Base-by-base conservation (phyloP, 2,329 filamentous ascomycete genomes). In the Acarospora socialis region DNA sequence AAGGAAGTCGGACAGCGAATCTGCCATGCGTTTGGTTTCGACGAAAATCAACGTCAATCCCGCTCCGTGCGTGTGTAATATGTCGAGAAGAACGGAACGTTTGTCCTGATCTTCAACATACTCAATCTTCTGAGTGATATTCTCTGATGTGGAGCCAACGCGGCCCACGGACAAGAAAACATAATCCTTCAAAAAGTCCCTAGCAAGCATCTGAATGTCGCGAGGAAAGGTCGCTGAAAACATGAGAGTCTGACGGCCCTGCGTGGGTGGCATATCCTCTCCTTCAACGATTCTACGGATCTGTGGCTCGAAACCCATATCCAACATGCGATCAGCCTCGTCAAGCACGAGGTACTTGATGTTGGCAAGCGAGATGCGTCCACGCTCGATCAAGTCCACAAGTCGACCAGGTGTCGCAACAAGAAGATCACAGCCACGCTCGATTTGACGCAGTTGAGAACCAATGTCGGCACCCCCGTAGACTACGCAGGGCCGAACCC, bases 271-370 rank as follows among this genome's bases (percentile, higher is more conserved):
- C 90, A 98, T 98, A 51, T 98, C 90, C 64, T 95, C 90, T 39
- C 84, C 84, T 63, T 95, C 87, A 27, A 98, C 90, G 51, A 98
- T 95, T 50, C 87, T 81, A 52, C 90, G 86, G 55, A 98, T 98
- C 66, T 98, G 90, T 51, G 90, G 90, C 69, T 98, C 90, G 70
- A 98, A 98, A 90, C 90, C 90, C 90, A 98, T 98, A 72, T 98
- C 90, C 70, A 98, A 71, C 90, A 98, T 98, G 59, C 90, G 90
- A 68, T 98, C 90, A 59, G 90, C 90, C 73, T 98, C 90, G 50
- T 98, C 90, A 34, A 98, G 81, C 49, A 98, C 83, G 41, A 98
- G 73, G 57, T 98, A 98, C 70, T 94, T 95, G 72, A 98, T 98
- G 71, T 93, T 94, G 60, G 77, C 74, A 34, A 98, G 77, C 26